A percentile compares a stretch with the other conserved stretches of the same genome.
Conservation (phyloP, 139 green algal genomes). For the Ulvella scutata region DNA sequence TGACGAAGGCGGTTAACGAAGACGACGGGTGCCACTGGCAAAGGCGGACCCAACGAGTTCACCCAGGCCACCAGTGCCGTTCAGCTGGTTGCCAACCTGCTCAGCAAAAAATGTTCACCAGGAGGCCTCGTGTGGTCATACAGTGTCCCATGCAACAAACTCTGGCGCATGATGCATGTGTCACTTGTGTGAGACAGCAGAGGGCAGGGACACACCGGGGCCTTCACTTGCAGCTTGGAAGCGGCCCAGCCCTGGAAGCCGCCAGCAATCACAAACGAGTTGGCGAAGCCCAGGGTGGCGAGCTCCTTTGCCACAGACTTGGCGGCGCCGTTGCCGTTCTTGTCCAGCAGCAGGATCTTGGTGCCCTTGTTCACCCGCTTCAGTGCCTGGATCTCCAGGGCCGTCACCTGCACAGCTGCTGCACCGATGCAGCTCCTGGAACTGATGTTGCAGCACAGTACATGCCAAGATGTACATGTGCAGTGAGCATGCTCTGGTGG, state of each 20-base stretch:
- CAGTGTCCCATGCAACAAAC: too few relatives aligned
- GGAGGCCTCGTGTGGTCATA: too few relatives aligned
- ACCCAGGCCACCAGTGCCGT: neutral
- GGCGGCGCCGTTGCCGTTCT: conserved; percentile 16
- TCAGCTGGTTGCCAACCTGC: neutral
- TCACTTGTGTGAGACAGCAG: neutral
- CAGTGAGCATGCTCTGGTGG: too few relatives aligned
- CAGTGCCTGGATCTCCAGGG: conserved; percentile 32
- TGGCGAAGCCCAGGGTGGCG: conserved; percentile 20
- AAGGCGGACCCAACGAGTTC: neutral
- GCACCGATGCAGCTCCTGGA: neutral
- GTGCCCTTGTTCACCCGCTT: conserved; percentile 27
- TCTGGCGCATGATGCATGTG: too few relatives aligned
- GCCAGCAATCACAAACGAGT: conserved; percentile 28
- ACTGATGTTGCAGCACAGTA: neutral
- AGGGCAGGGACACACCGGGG: neutral
- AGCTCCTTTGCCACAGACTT: conserved; percentile 37
- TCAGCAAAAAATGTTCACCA: conserved; percentile 3
- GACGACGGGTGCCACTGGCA: neutral
- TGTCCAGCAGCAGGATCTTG: conserved; percentile 35
- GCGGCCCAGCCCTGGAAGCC: conserved; percentile 26
- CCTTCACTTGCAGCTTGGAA: conserved; percentile 28
- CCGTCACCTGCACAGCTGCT: conserved; percentile 16
- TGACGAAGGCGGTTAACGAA: too few relatives aligned
- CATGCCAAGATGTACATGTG: neutral